These are phyloP conservation scores for Stachybotrys echinatus DNA, from an alignment of 2,329 filamentous ascomycete species.

Conservation along the genomic window DNA sequence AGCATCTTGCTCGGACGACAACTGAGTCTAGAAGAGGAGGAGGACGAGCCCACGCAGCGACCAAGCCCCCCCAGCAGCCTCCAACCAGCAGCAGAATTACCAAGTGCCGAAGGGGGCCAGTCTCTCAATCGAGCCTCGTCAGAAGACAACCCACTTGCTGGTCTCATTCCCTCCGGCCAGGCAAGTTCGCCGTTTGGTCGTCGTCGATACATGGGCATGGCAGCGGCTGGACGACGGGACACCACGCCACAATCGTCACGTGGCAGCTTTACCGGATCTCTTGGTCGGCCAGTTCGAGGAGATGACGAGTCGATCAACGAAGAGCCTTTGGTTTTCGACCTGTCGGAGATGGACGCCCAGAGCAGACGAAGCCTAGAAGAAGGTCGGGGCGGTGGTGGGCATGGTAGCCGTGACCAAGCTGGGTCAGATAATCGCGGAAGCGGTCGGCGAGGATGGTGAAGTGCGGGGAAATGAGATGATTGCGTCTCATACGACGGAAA, in stretches of 20 bases:
- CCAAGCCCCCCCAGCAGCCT: slow-evolving; percentile 15
- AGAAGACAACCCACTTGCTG: slow-evolving; percentile 41
- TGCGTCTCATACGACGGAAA: background rate
- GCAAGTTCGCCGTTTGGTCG: slow-evolving; percentile 41
- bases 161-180: slow-evolving; percentile 31
- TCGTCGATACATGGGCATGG: slow-evolving; percentile 40
- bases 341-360: slow-evolving; percentile 63
- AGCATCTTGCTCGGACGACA: slow-evolving; percentile 53
- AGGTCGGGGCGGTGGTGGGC: slow-evolving; percentile 30
- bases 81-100: slow-evolving; percentile 37
- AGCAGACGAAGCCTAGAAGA: slow-evolving; percentile 57
- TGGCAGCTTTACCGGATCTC: slow-evolving; percentile 39
- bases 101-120: slow-evolving; percentile 30
- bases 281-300: slow-evolving; percentile 30
- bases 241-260: slow-evolving; percentile 39
- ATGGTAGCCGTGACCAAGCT: slow-evolving; percentile 30
- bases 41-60: slow-evolving; percentile 5
- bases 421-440: slow-evolving; percentile 33
- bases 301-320: slow-evolving; percentile 53
- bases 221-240: slow-evolving; percentile 27
- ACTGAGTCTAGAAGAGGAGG: slow-evolving; percentile 26
- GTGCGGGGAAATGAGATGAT: background rate
- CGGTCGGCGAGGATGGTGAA: slow-evolving; percentile 31
- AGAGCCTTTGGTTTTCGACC: slow-evolving; percentile 66
- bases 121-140: slow-evolving; percentile 35